phyloP scores from a whole-genome alignment of 331 rosid species.

The Acacia concinna region DNA sequence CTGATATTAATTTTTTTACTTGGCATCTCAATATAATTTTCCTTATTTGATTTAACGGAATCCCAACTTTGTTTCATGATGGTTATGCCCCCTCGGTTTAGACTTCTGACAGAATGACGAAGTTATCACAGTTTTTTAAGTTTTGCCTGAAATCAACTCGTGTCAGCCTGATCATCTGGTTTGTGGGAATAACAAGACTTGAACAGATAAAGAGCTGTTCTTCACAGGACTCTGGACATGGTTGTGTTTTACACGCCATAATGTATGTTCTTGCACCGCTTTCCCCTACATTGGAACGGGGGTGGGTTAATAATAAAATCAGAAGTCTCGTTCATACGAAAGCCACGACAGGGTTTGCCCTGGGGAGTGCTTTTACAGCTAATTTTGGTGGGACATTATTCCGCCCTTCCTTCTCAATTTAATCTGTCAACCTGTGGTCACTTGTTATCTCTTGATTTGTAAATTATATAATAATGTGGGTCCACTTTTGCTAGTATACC shows the following conservation, averaged over 20 bases:
- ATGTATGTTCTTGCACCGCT: not conserved
- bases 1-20: no score
- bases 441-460: not conserved
- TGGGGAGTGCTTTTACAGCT: not conserved
- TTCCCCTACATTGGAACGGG: not conserved
- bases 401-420: not conserved
- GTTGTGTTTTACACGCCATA: not conserved
- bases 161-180: not conserved
- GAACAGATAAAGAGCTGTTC: not conserved
- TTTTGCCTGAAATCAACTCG: not conserved
- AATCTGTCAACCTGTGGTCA: not conserved
- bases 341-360: not conserved
- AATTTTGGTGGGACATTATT: not conserved
- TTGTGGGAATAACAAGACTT: not conserved
- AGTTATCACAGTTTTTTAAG: not conserved
- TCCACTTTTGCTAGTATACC: conserved; percentile 5
- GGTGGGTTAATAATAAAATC: not conserved
- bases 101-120: not conserved
- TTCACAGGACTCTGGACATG: not conserved
- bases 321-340: not conserved
- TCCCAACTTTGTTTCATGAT: not conserved
- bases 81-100: not conserved
- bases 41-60: not conserved
- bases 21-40: no score
- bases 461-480: conserved; percentile 15